Base-by-base conservation (phyloP, 192 early-diverging fungal species). In the Backusella macrospora region DNA sequence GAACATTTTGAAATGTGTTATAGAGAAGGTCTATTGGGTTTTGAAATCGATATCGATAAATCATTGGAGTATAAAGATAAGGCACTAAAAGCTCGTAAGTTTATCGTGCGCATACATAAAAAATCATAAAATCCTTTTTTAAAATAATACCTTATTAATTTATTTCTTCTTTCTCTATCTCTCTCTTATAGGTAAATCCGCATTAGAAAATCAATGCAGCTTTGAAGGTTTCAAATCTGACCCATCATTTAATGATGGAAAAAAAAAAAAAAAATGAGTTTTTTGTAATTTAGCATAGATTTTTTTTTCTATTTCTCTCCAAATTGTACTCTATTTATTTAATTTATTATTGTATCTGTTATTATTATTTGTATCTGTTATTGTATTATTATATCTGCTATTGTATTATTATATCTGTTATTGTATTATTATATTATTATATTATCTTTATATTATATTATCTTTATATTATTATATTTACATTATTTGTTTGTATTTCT, bases 31-130 rank as follows among this genome's bases (percentile, higher is more conserved):
- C 39, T 16, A 18, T n/a, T 67, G 12, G 65, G 65, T n/a, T 4
- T 23, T 13, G 65, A 67, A 2, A 13, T 67, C 18, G 40, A 67
- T 5, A 13, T 23, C 10, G 65, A 40, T n/a, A 43, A 45, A 6
- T 6, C 65, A 12, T 14, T 1, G 6, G 18, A 42, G 1, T 44
- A 23, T 4, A 67, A 13, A 10, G 4, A 39, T n/a, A 23, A 6
- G 15, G 65, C 65, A 12, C 13, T 4, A 42, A 40, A 23, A 16
- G 38, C 42, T 21, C 65, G 65, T 67, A 67, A 67, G 65, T 65
- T 34, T 7, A 26, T 29, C 13, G 3, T 12, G 29, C 29, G 2
- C 29, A 34, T 34, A 34, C 29, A 34, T 34, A 34, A 34, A 34
- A 34, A 34, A 34, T 34, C 2, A 34, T 2, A 34, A 14, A 12